Evolutionary conservation across 2,329 filamentous ascomycete genomes (phyloP), one percentile per base, ranked within the genome.

Genomic region (Ceratocystis diversiconidia): DNA sequence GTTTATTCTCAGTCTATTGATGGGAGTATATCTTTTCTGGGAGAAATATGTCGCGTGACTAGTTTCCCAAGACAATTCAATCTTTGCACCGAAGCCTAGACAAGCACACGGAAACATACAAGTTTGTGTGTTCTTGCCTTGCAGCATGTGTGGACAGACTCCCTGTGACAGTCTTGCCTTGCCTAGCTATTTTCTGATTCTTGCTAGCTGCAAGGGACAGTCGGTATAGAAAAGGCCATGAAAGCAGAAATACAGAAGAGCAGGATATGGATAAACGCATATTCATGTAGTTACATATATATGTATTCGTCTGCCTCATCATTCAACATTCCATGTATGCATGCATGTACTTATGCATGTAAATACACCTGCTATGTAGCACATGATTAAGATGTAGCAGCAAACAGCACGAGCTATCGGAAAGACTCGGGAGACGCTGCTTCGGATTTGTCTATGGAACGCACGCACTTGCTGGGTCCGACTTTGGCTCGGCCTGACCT

Each of bases 361-460:
- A 61, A 32, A 61, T 61, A 7, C 28, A 59, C 28, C 7, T 28
- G 19, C 17, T 6, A n/a, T 5, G 48, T 57, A 55, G 17, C 62
- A 50, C 22, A 60, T 57, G 63, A 22, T 46, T 8, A 43, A 59
- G 52, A 57, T 22, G 22, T 41, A 60, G 52, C 52, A 64, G 63
- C 19, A 64, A 59, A 60, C 30, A 60, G 62, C 52, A 64, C 10
- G 15, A 48, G 43, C 25, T 48, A 19, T 64, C 63, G 63, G 63
- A 22, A 64, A 64, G 41, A 64, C 6, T 60, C 63, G 63, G 63
- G 30, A 44, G 43, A 25, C 41, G 17, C 19, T 52, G 32, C 62
- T 60, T 59, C 17, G 19, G 52, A 19, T 19, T 50, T n/a, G 15
- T 50, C 48, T 52, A 8, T 19, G 25, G 48, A 25, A 52, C 7